phyloP scores from a whole-genome alignment of 2,329 filamentous ascomycete species.

The Fusarium sacchari region DNA sequence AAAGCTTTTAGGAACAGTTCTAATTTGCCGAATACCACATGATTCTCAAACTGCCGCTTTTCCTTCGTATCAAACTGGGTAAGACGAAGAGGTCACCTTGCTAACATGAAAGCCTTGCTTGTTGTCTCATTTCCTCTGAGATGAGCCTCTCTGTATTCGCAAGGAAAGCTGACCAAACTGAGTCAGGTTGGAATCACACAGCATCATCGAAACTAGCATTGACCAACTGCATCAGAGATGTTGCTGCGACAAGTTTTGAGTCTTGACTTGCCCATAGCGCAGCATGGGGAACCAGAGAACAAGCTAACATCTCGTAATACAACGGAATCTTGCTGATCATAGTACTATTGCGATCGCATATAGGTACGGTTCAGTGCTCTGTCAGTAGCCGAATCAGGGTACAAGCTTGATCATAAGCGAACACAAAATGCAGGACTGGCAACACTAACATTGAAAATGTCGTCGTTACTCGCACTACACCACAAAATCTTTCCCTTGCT shows the following conservation, averaged over 20 bases:
- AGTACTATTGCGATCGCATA: slow-evolving; percentile 16
- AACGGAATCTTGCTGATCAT: slow-evolving; percentile 22
- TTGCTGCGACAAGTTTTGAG: slow-evolving; percentile 12
- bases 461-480: background rate
- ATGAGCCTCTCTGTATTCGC: background rate
- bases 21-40: background rate
- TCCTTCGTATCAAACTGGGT: background rate
- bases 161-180: background rate
- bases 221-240: background rate
- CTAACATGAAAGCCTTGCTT: background rate
- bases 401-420: slow-evolving; percentile 17
- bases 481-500: background rate
- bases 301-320: slow-evolving; percentile 20
- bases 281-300: slow-evolving; percentile 16
- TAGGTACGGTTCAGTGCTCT: slow-evolving; percentile 6
- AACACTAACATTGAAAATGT: background rate
- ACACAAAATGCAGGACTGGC: background rate
- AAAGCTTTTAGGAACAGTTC: background rate
- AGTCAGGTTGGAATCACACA: background rate
- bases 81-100: background rate
- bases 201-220: background rate
- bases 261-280: slow-evolving; percentile 17
- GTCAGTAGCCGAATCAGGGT: slow-evolving; percentile 25
- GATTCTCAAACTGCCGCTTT: background rate
- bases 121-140: background rate